Percentiles rank a stretch among this genome's conserved stretches.
Evolutionary conservation across 805 yeast species (phyloP).

Genomic region (Zygoascus biomembranicola): DNA sequence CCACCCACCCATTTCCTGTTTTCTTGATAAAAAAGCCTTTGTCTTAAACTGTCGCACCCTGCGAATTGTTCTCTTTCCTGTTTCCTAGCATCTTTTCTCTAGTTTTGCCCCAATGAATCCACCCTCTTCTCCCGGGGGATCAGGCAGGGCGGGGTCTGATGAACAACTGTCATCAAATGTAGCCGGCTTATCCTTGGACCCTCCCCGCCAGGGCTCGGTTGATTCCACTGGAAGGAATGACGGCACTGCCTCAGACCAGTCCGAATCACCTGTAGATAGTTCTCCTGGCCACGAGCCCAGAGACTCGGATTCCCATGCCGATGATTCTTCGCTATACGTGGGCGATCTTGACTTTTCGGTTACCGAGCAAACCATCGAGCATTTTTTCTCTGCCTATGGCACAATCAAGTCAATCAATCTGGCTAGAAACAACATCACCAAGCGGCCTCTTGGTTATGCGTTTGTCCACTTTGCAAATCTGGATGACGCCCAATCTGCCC

Average conservation of each 20-base stretch:
- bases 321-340: slow-evolving; percentile 44
- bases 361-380: slow-evolving; percentile 57
- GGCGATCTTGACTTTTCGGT: slow-evolving; percentile 74
- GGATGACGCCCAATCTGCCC: slow-evolving; percentile 75
- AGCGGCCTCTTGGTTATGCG: slow-evolving; percentile 85
- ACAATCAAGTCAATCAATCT: slow-evolving; percentile 83
- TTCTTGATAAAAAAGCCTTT: too few relatives aligned
- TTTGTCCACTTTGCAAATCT: slow-evolving; percentile 75
- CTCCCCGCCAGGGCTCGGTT: background rate
- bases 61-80: too few relatives aligned
- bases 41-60: too few relatives aligned
- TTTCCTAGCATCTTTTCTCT: too few relatives aligned
- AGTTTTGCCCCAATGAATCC: background rate
- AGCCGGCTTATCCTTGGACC: background rate
- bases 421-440: slow-evolving; percentile 83
- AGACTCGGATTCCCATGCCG: background rate
- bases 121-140: background rate
- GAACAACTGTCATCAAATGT: background rate
- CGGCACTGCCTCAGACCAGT: background rate
- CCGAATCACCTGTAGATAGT: background rate
- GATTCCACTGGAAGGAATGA: too few relatives aligned
- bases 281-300: background rate
- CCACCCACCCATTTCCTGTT: too few relatives aligned
- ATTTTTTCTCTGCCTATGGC: slow-evolving; percentile 64
- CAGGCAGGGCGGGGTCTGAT: background rate